Base-by-base conservation (phyloP, 352 stramenopile species). In the Ophiocytium majus region DNA sequence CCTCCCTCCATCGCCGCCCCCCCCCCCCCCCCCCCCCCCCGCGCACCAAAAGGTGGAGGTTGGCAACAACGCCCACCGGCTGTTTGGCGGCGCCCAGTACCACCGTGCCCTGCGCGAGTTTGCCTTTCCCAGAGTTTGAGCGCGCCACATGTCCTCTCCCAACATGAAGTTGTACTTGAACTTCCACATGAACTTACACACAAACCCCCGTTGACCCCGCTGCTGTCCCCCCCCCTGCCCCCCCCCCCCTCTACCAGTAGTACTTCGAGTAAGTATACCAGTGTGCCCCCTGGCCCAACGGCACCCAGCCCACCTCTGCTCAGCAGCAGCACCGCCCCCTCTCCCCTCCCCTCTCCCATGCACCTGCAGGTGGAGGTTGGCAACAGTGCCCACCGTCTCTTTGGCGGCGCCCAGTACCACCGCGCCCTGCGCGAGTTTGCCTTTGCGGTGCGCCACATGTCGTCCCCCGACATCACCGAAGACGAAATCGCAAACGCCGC, bases 401-500 rank as follows among this genome's bases (percentile, higher is more conserved):
- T 94, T 82, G 92, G 92, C 80, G 92, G 92, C 83, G 91, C 91
- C 14, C 92, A 95, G 87, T 95, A 95, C 85, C 92, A 94, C 82
- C 88, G 92, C 66, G 90, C 90, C 14, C 82, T 95, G 19, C 83
- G 91, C 57, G 92, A 95, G 85, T 95, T 95, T 82, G 91, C 91
- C 79, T 86, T 94, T 34, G 92, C 92, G 9, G 92, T 93, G 43
- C 82, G 90, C 31, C 92, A 92, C 83, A 90, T 94, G 64, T 86
- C 89, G 49, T 83, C 92, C 28, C 92, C 92, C n/a, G 90, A 89
- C 50, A 93, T 95, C 49, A 91, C 90, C 0, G 91, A 94, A 76
- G 91, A 94, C 83, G 92, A 95, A 86, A 94, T 95, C 89, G 92
- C 92, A 33, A 95, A 95, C 86, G 92, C 92, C 64, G 91, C 91